A percentile compares a stretch with the other conserved stretches of the same genome.
These are phyloP conservation scores for Stephanocyclus meneghinianus DNA, from an alignment of 352 stramenopile genomes.

Conservation along the genomic window DNA sequence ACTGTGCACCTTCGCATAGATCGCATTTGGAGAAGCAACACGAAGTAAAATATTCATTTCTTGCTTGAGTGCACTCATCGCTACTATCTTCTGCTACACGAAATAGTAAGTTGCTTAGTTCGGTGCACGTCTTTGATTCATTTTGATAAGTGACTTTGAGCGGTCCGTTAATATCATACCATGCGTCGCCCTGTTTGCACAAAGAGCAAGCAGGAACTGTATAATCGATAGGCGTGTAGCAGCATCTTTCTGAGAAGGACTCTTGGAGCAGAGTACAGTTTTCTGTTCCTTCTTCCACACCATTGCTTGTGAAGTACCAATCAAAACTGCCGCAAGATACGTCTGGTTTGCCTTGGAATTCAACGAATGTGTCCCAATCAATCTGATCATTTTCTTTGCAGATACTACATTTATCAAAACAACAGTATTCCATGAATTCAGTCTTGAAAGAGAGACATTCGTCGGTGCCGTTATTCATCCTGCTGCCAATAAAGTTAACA, in stretches of 20 bases:
- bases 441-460: conserved; percentile 39
- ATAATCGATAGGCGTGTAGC: conserved; percentile 60
- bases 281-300: conserved; percentile 51
- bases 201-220: conserved; percentile 49
- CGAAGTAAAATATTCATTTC: conserved; percentile 48
- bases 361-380: conserved; percentile 59
- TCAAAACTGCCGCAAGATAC: conserved; percentile 60
- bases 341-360: conserved; percentile 50
- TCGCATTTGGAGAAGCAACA: conserved; percentile 60
- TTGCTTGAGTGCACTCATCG: conserved; percentile 44
- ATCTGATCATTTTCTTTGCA: conserved; percentile 46
- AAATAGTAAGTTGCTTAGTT: conserved; percentile 61
- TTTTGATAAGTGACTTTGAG: conserved; percentile 50
- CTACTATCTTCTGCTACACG: conserved; percentile 55
- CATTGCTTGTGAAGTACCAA: conserved; percentile 60
- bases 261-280: conserved; percentile 49
- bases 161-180: conserved; percentile 56
- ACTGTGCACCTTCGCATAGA: conserved; percentile 49
- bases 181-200: conserved; percentile 56
- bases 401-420: conserved; percentile 62
- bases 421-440: conserved; percentile 56
- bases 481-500: conserved; percentile 48
- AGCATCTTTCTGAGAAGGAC: conserved; percentile 42
- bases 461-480: conserved; percentile 58
- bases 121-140: conserved; percentile 47